Base-by-base conservation (phyloP, 2,329 filamentous ascomycete species). In the Beauveria caledonica region DNA sequence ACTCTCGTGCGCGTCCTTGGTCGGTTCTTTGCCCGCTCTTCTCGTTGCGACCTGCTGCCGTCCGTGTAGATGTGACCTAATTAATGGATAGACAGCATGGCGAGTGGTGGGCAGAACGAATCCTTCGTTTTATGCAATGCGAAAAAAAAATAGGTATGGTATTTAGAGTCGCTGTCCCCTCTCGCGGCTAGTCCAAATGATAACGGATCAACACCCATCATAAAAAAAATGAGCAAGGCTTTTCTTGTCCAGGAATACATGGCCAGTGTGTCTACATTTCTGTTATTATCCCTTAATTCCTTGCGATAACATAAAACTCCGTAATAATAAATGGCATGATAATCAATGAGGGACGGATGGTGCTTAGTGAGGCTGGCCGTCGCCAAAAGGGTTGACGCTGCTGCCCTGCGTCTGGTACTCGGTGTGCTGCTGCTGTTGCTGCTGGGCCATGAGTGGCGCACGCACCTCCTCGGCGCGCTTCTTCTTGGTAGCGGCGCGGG, bases 401-500 rank as follows among this genome's bases (percentile, higher is more conserved):
- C 48, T 46, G n/a, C 46, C 56, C 17, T 51, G 56, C 13, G 39
- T 7, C 59, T 68, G 62, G 33, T 64, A 62, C 49, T 66, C 62
- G 48, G 66, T 10, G n/a, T 51, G 49, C 44, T 45, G 46, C 58
- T 56, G 56, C 40, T 60, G 56, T 13, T 59, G 63, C 25, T 65
- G 60, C 61, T 72, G 68, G 61, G 67, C 66, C 69, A 77, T 75
- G 42, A 77, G 69, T 15, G 75, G 75, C 25, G 71, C 68, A 49
- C 71, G 68, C 19, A 61, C 68, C 63, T 70, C 69, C 33, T 67
- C 68, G 53, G 70, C 69, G 53, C 73, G 71, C 67, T 74, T 70
- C 71, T 76, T 76, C 70, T 74, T 77, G 62, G 73, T 76, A 54
- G 77, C 74, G 66, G 77, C 77, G 69, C 78, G 77, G 53, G 77